Evolutionary conservation across 345 rosid species (phyloP), one percentile per base, ranked within the genome.

Genomic region (Excoecaria cochinchinensis): DNA sequence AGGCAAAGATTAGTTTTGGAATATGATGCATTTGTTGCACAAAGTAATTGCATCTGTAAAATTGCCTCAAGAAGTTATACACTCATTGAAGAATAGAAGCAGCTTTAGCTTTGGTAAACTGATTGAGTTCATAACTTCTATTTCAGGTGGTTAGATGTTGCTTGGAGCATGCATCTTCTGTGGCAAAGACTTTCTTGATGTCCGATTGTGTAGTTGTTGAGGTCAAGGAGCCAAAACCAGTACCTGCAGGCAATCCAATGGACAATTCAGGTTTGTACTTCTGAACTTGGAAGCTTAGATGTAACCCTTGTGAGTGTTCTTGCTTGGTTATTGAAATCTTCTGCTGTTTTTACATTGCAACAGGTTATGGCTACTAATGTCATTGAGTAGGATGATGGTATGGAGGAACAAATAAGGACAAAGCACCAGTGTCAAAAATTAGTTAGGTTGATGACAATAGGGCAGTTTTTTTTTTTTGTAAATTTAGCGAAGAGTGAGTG

Each of bases 121-220:
- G 31, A 0, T 31, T 31, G 31, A 31, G 31, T 31, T 31, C 31
- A 31, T 31, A 31, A 31, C 31, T 56, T 31, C 36, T 48, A 5
- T 69, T 24, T 19, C 85, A 94, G 98, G 98, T 92, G 83, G 97
- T 95, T n/a, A 90, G 99, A 82, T 96, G 98, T 81, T 96, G 99
- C 91, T 77, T 93, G 87, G 98, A 96, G 88, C 99, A 96, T 63
- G 98, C 99, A 24, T 84, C 97, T 17, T 96, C 98, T 0, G 99
- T 96, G 21, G 98, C 99, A 15, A 93, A 92, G 83, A 96, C 98
- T 1, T 96, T 96, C 87, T 84, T 96, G 90, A 96, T 93, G 98
- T 96, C 98, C 0, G 99, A 96, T 69, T 93, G 98, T 77, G 99
- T 93, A 3, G 99, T 96, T 44, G 98, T 93, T 38, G 98, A 96